Base-by-base conservation (phyloP, 2,329 filamentous ascomycete genomes). In the Onygenales sp. region DNA sequence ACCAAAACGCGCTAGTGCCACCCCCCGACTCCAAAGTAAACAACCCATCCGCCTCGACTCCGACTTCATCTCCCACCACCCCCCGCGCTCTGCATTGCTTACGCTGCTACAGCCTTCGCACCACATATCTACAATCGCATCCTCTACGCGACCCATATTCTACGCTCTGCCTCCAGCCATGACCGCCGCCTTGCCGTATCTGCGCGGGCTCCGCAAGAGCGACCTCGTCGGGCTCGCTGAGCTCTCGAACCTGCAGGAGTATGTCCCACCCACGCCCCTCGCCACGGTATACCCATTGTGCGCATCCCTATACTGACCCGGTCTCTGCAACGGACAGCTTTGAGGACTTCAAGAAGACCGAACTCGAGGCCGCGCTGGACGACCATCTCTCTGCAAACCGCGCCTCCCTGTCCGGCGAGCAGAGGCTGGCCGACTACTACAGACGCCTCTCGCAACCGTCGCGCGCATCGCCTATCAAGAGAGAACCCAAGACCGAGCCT, bases 141-240 rank as follows among this genome's bases (percentile, higher is more conserved):
- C 64, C 59, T 56, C 64, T 66, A 66, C 72, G 75, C 75, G 75
- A 78, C 70, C 59, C 60, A 58, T 64, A 64, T 54, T 50, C 58
- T 63, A 64, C 56, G 57, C 55, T 50, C 53, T 52, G 51, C 52
- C 43, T 33, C 46, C 62, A 63, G 79, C 67, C 63, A 87, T 87
- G 84, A 82, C 83, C 57, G 73, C 73, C 62, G 74, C 72, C 61
- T 82, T 85, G 66, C 81, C 83, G 62, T 95, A 87, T 82, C 78
- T 95, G 67, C 81, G 84, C 70, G 79, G 80, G 69, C 87, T 93
- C 79, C 85, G 87, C 75, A 95, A 95, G 78, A 78, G 78, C 62
- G 88, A 92, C 59, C 80, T 95, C 54, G 70, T 82, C 62, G 85
- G 87, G 58, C 77, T 94, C 57, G 88, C 89, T 55, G 81, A 87